Percentiles rank a stretch among this genome's conserved stretches.
These are phyloP conservation scores for Boletus huronensis DNA, from an alignment of 768 basidiomycete species.

Conservation along the genomic window DNA sequence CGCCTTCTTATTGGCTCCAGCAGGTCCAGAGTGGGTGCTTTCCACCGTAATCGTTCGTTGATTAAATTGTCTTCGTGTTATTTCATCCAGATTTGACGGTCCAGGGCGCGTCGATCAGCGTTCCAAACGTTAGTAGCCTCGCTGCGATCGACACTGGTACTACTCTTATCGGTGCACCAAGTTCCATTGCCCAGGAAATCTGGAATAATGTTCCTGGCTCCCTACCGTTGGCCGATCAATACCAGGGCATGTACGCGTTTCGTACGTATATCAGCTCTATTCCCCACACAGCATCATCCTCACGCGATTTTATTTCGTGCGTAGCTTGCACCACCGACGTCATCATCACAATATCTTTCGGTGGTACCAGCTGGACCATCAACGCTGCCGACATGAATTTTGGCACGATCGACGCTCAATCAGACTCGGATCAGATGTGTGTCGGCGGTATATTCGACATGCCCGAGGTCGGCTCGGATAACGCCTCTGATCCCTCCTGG, in stretches of 20 bases:
- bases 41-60: neutral
- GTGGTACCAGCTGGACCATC: conserved; percentile 75
- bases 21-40: conserved; percentile 43
- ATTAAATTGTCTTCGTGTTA: neutral
- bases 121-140: conserved; percentile 40
- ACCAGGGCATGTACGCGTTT: conserved; percentile 69
- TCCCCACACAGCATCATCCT: neutral
- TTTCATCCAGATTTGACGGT: conserved; percentile 50
- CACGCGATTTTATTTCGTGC: neutral
- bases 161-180: conserved; percentile 83
- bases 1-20: conserved; percentile 56
- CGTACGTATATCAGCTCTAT: conserved; percentile 45
- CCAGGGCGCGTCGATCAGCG: conserved; percentile 43
- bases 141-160: conserved; percentile 92
- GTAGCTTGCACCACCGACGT: conserved; percentile 63
- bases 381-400: conserved; percentile 74
- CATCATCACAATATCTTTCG: conserved; percentile 63
- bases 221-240: conserved; percentile 37
- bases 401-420: conserved; percentile 39
- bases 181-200: conserved; percentile 52
- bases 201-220: conserved; percentile 64
- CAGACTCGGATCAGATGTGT: conserved; percentile 33
- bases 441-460: conserved; percentile 71
- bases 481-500: conserved; percentile 41
- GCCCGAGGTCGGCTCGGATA: neutral